Base-by-base conservation (phyloP, 768 basidiomycete genomes). In the Phaffia tasmanica region DNA sequence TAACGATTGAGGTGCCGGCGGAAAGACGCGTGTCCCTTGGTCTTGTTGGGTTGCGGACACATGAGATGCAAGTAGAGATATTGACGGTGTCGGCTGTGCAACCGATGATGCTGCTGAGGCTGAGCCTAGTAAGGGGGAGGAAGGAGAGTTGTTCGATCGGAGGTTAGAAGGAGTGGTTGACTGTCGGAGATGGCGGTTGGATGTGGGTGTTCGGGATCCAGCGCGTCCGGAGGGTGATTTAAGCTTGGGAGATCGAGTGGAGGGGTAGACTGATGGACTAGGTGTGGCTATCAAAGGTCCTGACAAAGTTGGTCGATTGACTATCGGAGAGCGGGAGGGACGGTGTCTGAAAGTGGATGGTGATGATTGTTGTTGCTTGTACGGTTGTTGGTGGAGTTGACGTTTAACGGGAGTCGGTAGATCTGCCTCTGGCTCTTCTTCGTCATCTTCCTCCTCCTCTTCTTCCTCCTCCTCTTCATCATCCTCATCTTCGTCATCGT, bases 391-490 rank as follows among this genome's bases (percentile, higher is more conserved):
- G 9, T 29, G 53, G 15, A 23, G 29, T 23, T 4, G 29, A 54
- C 46, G n/a, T 56, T 42, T 57, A n/a, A 29, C 51, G 21, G 50
- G 27, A 15, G 7, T 55, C 48, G 18, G 59, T 32, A 66, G 63
- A 8, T 55, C 69, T 25, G 51, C 71, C 0, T 68, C 64, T 49
- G 67, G 68, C 42, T 70, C 65, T 0, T 65, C 69, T 11, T 61
- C 65, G 57, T 67, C 58, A 62, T 68, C 70, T 29, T 72, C 71
- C 25, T 72, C 69, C 19, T 67, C 64, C 56, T 70, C 71, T 57
- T 62, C 62, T 11, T 61, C 71, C 1, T 46, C 70, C 18, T 57
- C 69, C 42, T 54, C 62, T 29, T 58, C 18, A 23, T n/a, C 67
- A n/a, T 60, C 65, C 56, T 70, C 72, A 47, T 60, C 65, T 14